Evolutionary conservation across 768 basidiomycete genomes (phyloP), one percentile per base, ranked within the genome.

Genomic region (Mycena latifolia): DNA sequence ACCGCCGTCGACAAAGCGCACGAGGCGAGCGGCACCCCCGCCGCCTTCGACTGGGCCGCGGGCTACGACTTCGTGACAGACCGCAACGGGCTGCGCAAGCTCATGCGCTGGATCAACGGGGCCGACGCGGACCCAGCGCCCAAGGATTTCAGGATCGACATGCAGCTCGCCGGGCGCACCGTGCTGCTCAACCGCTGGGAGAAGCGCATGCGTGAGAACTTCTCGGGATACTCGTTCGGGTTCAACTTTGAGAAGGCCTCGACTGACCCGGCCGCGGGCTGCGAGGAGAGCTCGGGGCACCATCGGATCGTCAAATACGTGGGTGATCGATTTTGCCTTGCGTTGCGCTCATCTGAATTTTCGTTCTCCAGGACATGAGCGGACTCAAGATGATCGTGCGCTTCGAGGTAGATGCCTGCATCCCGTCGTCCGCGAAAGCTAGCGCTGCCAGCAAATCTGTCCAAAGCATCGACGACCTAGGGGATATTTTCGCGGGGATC

Each of bases 221-320:
- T 78, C 65, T 75, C 65, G 51, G 83, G 83, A 17, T 75, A 72
- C 17, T 81, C 80, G 0, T 93, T 80, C 74, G 91, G 91, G 0
- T 78, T 85, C 52, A 88, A 85, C 62, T 94, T 91, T 69, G 87
- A 92, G 70, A 83, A 80, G 64, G 85, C 84, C 0, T 81, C 84
- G 4, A 89, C 90, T 0, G 76, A 62, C n/a, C 71, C 77, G 22
- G 84, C 82, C 1, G 67, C 74, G 5, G 86, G 84, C 45, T 89
- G 89, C 67, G 82, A 83, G 57, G 76, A 79, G 28, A 80, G 80
- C 52, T 79, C 84, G 0, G 88, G 85, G 0, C 90, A 93, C 69
- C 86, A 91, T 71, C 82, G 90, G 25, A 85, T 90, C 61, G 75
- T 92, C 14, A 79, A 77, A 67, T 91, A 91, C 65, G 91, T 91